Evolutionary conservation across 257 asterid species (phyloP).

Genomic region (Leonotis leonurus): DNA sequence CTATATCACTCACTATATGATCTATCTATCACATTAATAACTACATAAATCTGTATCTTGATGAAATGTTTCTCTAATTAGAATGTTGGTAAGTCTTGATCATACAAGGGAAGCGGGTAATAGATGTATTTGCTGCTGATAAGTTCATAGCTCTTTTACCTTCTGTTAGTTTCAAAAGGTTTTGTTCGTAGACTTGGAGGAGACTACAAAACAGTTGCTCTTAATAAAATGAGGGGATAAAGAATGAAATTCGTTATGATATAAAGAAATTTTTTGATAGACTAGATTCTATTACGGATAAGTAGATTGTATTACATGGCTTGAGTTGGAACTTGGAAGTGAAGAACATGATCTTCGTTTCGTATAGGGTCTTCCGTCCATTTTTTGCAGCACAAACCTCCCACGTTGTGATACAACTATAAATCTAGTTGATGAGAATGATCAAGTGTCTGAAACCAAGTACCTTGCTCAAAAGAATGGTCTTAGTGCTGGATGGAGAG

Average conservation of each 20-base stretch:
- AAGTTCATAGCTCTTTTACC: background rate
- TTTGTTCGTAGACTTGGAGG: background rate
- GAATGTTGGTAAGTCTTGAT: background rate
- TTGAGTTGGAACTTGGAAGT: background rate
- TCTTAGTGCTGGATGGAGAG: slow-evolving; percentile 81
- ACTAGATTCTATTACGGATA: background rate
- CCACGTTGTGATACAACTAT: slow-evolving; percentile 31
- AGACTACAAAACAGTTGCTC: background rate
- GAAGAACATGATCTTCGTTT: background rate
- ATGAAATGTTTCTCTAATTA: background rate
- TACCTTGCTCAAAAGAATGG: slow-evolving; percentile 43
- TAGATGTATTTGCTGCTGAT: background rate
- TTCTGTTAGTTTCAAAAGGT: background rate
- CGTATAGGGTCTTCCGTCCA: slow-evolving; percentile 42
- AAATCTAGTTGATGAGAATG: slow-evolving; percentile 45
- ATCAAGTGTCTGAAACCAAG: slow-evolving; percentile 25
- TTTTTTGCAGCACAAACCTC: slow-evolving; percentile 41
- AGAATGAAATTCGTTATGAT: background rate
- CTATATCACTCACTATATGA: background rate
- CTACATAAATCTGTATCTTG: background rate
- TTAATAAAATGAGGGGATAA: background rate
- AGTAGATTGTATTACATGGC: background rate
- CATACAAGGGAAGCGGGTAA: background rate
- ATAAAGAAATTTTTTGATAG: background rate
- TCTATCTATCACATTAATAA: background rate